phyloP scores from a whole-genome alignment of 2,329 filamentous ascomycete genomes.

The Didymella glomerata region DNA sequence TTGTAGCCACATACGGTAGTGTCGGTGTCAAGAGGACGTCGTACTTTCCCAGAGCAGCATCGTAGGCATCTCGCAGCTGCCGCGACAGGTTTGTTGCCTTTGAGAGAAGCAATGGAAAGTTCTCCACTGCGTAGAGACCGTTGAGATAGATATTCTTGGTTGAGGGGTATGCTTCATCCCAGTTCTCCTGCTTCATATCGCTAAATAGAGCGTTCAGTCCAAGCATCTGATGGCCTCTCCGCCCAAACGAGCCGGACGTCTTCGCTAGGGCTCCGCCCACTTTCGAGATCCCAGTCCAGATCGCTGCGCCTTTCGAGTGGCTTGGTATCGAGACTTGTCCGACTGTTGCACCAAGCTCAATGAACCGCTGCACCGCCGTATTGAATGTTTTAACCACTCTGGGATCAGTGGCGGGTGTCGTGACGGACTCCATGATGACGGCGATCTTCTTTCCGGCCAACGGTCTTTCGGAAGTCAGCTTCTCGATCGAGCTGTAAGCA shows the following conservation, averaged over 20 bases:
- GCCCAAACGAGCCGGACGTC: constrained; percentile 44
- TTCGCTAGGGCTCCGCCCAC: constrained; percentile 49
- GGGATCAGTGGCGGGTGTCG: constrained; percentile 47
- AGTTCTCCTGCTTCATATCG: constrained; percentile 49
- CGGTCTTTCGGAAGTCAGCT: constrained; percentile 22
- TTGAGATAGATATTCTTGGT: constrained; percentile 66
- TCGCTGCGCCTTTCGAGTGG: constrained; percentile 58
- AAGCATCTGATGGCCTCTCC: constrained; percentile 53
- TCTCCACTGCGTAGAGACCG: constrained; percentile 57
- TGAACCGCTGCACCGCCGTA: constrained; percentile 51
- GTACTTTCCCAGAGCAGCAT: constrained; percentile 51
- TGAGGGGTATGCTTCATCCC: constrained; percentile 60
- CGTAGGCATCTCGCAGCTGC: constrained; percentile 59
- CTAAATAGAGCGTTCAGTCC: constrained; percentile 55
- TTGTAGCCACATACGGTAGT: constrained; percentile 34
- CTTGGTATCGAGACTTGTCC: constrained; percentile 62
- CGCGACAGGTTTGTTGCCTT: constrained; percentile 61
- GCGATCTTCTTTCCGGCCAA: constrained; percentile 42
- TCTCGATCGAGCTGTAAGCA: constrained; percentile 36
- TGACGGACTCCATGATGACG: constrained; percentile 44
- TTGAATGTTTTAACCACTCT: constrained; percentile 51
- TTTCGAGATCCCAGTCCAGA: constrained; percentile 56
- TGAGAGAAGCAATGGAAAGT: constrained; percentile 58
- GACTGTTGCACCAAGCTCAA: constrained; percentile 59
- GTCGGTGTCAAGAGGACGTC: constrained; percentile 62